A percentile compares a stretch with the other conserved stretches of the same genome.
phyloP scores from a whole-genome alignment of 768 basidiomycete species.

The Boletus rubescentipes region DNA sequence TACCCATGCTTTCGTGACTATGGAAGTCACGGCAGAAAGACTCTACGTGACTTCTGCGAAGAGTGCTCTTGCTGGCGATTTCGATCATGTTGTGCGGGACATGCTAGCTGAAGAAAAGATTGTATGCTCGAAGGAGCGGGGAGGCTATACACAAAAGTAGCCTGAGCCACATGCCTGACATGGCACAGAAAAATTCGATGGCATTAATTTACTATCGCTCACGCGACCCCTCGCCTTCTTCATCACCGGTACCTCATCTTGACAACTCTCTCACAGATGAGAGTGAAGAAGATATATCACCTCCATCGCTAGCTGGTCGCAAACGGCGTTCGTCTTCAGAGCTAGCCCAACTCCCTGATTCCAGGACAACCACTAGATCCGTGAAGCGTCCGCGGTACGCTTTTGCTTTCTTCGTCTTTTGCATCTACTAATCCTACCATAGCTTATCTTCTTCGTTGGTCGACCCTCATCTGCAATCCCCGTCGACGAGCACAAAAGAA shows the following conservation, averaged over 20 bases:
- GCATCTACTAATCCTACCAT: background rate
- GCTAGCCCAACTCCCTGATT: background rate
- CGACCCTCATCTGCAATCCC: background rate
- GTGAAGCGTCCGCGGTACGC: slow-evolving; percentile 15
- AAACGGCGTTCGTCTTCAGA: slow-evolving; percentile 16
- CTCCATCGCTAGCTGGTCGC: slow-evolving; percentile 6
- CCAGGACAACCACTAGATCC: background rate
- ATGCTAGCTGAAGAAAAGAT: background rate
- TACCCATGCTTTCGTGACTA: no score
- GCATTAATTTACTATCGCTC: slow-evolving; percentile 2
- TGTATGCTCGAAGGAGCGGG: background rate
- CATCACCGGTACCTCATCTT: slow-evolving; percentile 8
- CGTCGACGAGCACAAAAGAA: background rate
- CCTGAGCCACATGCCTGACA: background rate
- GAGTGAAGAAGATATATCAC: slow-evolving; percentile 8
- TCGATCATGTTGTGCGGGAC: no score
- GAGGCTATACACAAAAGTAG: background rate
- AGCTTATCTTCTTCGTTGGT: background rate
- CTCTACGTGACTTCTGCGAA: no score
- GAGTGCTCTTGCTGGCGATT: no score
- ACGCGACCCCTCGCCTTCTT: background rate
- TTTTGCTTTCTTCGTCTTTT: background rate
- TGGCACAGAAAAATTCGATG: background rate
- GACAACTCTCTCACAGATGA: slow-evolving; percentile 7
- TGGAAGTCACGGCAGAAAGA: no score